A percentile compares a stretch with the other conserved stretches of the same genome.
phyloP scores from a whole-genome alignment of 192 early-diverging fungal species.

The Anaeromyces robustus region DNA sequence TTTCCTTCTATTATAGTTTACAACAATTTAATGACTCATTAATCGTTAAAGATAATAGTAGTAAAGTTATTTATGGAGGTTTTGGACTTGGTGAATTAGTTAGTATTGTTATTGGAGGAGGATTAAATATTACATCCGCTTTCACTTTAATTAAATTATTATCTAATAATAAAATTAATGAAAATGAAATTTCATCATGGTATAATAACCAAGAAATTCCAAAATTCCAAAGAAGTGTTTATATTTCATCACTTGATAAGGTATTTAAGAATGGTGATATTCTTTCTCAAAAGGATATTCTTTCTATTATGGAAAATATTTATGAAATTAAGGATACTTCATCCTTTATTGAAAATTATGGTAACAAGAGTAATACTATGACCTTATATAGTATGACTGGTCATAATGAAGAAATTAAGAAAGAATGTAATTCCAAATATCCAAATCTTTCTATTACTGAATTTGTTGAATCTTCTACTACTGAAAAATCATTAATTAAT shows the following conservation, averaged over 20 bases:
- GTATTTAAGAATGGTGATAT: background rate
- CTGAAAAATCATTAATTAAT: background rate
- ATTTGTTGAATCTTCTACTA: background rate
- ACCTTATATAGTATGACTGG: background rate
- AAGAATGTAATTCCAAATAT: background rate
- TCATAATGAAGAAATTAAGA: too few relatives aligned
- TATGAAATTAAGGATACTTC: background rate
- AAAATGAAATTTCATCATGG: too few relatives aligned
- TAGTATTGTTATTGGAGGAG: background rate
- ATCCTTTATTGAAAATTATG: background rate
- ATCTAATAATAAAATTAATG: too few relatives aligned
- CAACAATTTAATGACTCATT: background rate
- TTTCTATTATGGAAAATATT: background rate
- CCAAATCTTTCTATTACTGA: background rate
- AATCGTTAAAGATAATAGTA: background rate
- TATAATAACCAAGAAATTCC: background rate
- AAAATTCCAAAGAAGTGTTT: background rate
- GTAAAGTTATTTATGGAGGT: background rate
- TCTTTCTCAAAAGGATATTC: background rate
- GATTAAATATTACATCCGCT: background rate
- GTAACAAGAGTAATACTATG: background rate
- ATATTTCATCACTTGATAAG: background rate
- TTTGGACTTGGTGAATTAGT: background rate
- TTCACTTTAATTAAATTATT: background rate
- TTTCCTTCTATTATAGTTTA: background rate